Evolutionary conservation across 1,284 basidiomycete genomes (phyloP), one percentile per base, ranked within the genome.

Genomic region (Marasmius oreades): DNA sequence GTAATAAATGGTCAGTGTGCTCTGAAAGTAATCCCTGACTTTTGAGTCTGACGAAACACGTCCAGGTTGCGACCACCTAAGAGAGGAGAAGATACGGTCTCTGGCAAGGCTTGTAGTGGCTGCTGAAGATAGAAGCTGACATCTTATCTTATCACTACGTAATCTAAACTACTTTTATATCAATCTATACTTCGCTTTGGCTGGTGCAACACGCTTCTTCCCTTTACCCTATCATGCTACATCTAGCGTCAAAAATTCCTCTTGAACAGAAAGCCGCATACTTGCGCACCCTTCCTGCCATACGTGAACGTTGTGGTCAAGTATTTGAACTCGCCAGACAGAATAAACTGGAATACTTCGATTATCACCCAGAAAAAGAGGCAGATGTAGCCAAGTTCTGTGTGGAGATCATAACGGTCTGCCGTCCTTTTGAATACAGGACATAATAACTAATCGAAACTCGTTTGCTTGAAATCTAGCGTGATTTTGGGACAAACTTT

Each of bases 231-330:
- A 28, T 7, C 45, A 16, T 46, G n/a, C n/a, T 2, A 16, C 20
- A 47, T 50, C 8, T 18, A 33, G 47, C 24, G 33, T 50, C 47
- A 33, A 24, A 33, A 24, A 31, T 26, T 22, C 12, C 51, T 3
- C 63, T 70, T 8, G 61, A 72, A 26, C 67, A 78, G 57, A 82
- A 77, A 55, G 82, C 86, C 14, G 75, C 72, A 5, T 95, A 96
- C 68, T 82, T 98, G 48, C 86, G 92, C 48, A 94, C 93, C 0
- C 80, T 98, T 0, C 88, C 90, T 16, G 83, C 93, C 4, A 93
- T 98, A 62, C 85, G 95, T 43, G 89, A 94, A 64, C 83, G 92
- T 52, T 98, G 93, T 69, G 69, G 71, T 34, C 80, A 81, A 55
- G 93, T 98, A 39, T 88, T 92, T 69, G 77, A 84, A 23, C 85